Base-by-base conservation (phyloP, 768 basidiomycete genomes). In the Pulveroboletus sp. region DNA sequence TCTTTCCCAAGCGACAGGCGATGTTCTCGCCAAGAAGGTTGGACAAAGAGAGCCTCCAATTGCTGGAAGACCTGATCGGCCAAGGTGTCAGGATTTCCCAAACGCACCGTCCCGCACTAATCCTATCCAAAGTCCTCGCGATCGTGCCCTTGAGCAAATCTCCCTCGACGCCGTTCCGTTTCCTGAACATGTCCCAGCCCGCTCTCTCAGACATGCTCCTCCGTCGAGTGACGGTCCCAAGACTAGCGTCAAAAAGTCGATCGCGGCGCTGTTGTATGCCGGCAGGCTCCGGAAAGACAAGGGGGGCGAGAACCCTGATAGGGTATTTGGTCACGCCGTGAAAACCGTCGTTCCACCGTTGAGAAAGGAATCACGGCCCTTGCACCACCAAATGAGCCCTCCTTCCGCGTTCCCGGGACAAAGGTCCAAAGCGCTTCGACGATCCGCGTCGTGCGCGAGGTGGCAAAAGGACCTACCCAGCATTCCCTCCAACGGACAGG, bases 371-470 rank as follows among this genome's bases (percentile, higher is more conserved):
- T 59, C 59, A 1, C 41, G 61, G 10, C 52, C 49, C 10, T 40
- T 48, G 8, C 26, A 40, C 17, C 43, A 8, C 5, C 49, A 45
- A n/a, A 30, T 27, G 24, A 10, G 3, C 15, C 5, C 38, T 8
- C 21, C 43, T 11, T 17, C 46, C 3, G 37, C 38, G 10, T n/a
- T 39, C 18, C 10, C 45, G 6, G 32, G 0, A 6, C 33, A 30
- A 39, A 35, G 15, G 11, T 45, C 57, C 4, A 51, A 38, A 18
- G 30, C 45, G 7, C 51, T 66, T 11, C 66, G 64, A 39, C 64
- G 66, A 30, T 66, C 65, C 5, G 57, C n/a, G 37, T 66, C 66
- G 30, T 59, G 54, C 11, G 56, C 57, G 14, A 61, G 56, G 5
- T 52, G 55, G 55, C 39, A 54, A 9, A 15, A 18, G 1, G 31